These are phyloP conservation scores for Beauveria varroae DNA, from an alignment of 2,329 filamentous ascomycete genomes.

Conservation along the genomic window DNA sequence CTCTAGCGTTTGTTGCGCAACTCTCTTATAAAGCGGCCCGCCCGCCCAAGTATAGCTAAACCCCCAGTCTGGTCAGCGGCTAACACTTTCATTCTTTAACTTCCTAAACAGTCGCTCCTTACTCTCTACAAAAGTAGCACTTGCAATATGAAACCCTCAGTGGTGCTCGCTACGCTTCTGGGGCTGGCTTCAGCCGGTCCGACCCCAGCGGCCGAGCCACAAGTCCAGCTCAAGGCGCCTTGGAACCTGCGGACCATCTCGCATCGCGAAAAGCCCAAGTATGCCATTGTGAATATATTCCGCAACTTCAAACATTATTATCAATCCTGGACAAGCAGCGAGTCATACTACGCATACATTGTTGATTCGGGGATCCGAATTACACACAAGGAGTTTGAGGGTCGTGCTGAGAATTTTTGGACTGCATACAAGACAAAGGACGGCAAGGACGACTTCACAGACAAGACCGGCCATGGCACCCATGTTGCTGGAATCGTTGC, in stretches of 20 bases:
- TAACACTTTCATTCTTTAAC: background rate
- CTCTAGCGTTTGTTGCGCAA: too few relatives aligned
- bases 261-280: background rate
- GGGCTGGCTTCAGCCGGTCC: background rate
- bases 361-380: conserved; percentile 21
- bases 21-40: too few relatives aligned
- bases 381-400: background rate
- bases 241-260: background rate
- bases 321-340: background rate
- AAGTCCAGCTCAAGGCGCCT: conserved; percentile 26
- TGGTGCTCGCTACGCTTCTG: background rate
- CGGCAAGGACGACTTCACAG: conserved; percentile 20
- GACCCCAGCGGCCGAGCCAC: background rate
- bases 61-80: background rate
- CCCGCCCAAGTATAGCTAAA: too few relatives aligned
- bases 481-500: conserved; percentile 57
- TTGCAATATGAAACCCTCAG: background rate
- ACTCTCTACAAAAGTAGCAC: background rate
- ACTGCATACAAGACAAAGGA: background rate
- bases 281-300: background rate
- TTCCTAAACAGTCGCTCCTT: background rate
- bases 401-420: background rate
- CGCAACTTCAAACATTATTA: background rate
- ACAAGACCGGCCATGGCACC: conserved; percentile 49
- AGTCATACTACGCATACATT: background rate